Evolutionary conservation across 805 yeast genomes (phyloP).

Genomic region (Spathaspora gorwiae): DNA sequence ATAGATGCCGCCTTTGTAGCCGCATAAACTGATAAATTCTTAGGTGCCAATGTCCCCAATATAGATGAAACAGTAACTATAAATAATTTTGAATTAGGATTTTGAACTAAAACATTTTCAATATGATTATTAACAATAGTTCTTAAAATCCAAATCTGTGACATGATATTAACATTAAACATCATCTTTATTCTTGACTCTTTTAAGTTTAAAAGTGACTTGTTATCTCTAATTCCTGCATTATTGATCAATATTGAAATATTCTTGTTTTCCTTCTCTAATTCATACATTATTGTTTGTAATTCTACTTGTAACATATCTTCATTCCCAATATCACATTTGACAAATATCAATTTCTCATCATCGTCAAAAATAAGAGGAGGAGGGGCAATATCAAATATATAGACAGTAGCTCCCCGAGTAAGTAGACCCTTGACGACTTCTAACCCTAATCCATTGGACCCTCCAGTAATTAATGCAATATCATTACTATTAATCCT

Average conservation of each 20-base stretch:
- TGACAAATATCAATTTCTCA: conserved; percentile 10
- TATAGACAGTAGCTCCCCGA: conserved; percentile 18
- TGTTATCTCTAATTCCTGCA: conserved; percentile 44
- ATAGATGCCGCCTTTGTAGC: conserved; percentile 46
- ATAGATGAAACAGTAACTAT: conserved; percentile 45
- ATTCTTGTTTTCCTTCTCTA: conserved; percentile 8
- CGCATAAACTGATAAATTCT: conserved; percentile 43
- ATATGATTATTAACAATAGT: conserved; percentile 18
- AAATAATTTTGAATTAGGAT: conserved; percentile 16
- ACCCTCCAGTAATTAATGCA: conserved; percentile 49
- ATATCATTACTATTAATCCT: conserved; percentile 10
- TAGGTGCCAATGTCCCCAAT: conserved; percentile 47
- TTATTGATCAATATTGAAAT: conserved; percentile 37
- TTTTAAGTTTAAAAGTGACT: conserved; percentile 21
- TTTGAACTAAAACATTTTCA: conserved; percentile 1
- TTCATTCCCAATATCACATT: conserved; percentile 21
- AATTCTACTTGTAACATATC: conserved; percentile 12
- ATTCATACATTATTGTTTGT: conserved; percentile 17
- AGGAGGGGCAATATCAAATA: conserved; percentile 26
- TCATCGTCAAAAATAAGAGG: conserved; percentile 8
- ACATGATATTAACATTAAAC: conserved; percentile 28
- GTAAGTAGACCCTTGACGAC: conserved; percentile 23
- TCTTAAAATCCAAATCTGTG: conserved; percentile 24
- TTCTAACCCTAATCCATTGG: conserved; percentile 46
- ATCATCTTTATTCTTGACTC: conserved; percentile 17